phyloP scores from a whole-genome alignment of 805 yeast genomes.

The Saccharomyces paradoxus region DNA sequence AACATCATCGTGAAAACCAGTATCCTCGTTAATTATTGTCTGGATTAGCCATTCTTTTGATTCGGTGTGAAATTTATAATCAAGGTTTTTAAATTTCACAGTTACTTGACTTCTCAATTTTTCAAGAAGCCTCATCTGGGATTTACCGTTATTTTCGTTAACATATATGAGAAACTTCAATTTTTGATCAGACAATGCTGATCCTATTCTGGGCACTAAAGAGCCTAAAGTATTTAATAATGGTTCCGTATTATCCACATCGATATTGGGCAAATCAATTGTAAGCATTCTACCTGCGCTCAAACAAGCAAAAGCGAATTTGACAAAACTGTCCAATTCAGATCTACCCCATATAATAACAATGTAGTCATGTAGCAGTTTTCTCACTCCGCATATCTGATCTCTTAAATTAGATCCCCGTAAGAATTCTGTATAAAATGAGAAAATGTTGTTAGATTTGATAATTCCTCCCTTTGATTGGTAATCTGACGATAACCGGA shows the following conservation, averaged over 20 bases:
- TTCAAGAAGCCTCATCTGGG: constrained; percentile 5
- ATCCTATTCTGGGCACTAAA: not conserved
- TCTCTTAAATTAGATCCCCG: constrained; percentile 25
- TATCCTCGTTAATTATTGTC: constrained; percentile 23
- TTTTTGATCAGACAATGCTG: not conserved
- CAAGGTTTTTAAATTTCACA: not conserved
- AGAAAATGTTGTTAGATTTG: constrained; percentile 43
- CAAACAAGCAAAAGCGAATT: constrained; percentile 20
- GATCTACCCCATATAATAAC: constrained; percentile 33
- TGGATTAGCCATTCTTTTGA: constrained; percentile 30
- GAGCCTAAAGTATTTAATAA: not conserved
- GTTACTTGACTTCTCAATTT: constrained; percentile 3
- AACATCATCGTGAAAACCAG: constrained; percentile 4
- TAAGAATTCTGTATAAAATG: constrained; percentile 35
- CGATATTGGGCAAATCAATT: not conserved
- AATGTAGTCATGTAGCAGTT: constrained; percentile 24
- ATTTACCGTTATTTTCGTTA: constrained; percentile 10
- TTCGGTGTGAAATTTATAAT: constrained; percentile 13
- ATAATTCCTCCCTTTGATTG: constrained; percentile 21
- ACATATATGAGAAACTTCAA: constrained; percentile 15
- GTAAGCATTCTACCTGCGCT: constrained; percentile 14
- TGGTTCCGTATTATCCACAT: not conserved
- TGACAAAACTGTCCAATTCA: constrained; percentile 19
- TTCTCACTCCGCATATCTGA: constrained; percentile 31
- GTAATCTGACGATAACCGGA: constrained; percentile 25